These are phyloP conservation scores for Peronospora farinosa DNA, from an alignment of 352 stramenopile species.

Conservation along the genomic window DNA sequence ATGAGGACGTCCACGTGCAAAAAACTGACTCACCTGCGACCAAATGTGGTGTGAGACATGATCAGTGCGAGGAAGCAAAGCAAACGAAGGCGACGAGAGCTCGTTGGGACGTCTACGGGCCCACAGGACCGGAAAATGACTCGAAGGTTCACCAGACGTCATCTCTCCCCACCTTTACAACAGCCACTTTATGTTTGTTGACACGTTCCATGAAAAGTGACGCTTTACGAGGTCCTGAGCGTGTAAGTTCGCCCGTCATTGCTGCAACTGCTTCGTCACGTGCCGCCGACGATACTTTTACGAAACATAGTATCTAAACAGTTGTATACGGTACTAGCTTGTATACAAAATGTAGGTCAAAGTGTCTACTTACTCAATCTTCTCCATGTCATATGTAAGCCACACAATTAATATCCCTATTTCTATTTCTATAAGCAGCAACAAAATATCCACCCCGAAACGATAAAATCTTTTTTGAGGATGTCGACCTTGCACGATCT, in stretches of 20 bases:
- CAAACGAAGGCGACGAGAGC: neutral
- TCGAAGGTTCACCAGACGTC: conserved; percentile 16
- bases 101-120: neutral
- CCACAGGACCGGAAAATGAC: conserved; percentile 4
- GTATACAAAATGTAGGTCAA: too few relatives aligned
- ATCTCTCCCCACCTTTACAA: conserved; percentile 6
- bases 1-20: neutral
- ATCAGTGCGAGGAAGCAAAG: neutral
- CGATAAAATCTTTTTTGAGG: too few relatives aligned
- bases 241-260: conserved; percentile 18
- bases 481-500: conserved; percentile 30
- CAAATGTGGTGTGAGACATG: conserved; percentile 1
- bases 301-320: too few relatives aligned
- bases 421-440: too few relatives aligned
- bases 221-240: conserved; percentile 22
- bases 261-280: conserved; percentile 24
- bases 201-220: conserved; percentile 41
- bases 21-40: conserved; percentile 1
- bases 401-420: too few relatives aligned
- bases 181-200: conserved; percentile 23
- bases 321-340: too few relatives aligned
- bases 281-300: conserved; percentile 60
- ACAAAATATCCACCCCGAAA: too few relatives aligned
- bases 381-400: too few relatives aligned
- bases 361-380: too few relatives aligned